Percentiles rank a stretch among this genome's conserved stretches.
Evolutionary conservation across 768 basidiomycete genomes (phyloP).

Genomic region (Gelatoporia subvermispora): DNA sequence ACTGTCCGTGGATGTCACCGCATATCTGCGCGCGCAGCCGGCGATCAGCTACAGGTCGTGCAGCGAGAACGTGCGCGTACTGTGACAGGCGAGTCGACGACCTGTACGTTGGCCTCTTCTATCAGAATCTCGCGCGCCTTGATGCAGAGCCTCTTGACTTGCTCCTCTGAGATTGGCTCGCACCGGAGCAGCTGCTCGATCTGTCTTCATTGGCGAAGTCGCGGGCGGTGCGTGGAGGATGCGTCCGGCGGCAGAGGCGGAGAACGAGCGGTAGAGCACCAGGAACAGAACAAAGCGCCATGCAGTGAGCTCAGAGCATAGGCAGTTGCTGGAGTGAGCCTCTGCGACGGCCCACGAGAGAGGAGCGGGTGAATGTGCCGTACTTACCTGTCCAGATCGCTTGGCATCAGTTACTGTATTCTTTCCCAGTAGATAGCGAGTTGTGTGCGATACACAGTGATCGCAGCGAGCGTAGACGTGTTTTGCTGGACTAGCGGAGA

Average conservation of each 20-base stretch:
- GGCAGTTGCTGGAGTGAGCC: too few relatives aligned
- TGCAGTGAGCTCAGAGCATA: not conserved
- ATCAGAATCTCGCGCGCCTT: conserved; percentile 96
- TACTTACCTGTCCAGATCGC: conserved; percentile 54
- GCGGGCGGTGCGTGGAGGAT: not conserved
- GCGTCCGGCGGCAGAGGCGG: not conserved
- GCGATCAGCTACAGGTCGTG: not conserved
- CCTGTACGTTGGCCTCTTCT: conserved; percentile 96
- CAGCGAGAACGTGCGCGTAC: conserved; percentile 43
- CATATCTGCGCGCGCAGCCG: conserved; percentile 52
- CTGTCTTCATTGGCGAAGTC: conserved; percentile 52
- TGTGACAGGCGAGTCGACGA: conserved; percentile 93
- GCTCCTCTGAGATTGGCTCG: conserved; percentile 92
- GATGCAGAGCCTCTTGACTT: conserved; percentile 91
- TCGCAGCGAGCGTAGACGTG: too few relatives aligned
- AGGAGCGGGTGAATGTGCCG: not conserved
- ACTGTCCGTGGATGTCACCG: conserved; percentile 97
- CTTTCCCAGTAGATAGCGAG: too few relatives aligned
- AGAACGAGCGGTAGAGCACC: conserved; percentile 3
- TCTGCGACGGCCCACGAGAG: not conserved
- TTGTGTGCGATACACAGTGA: too few relatives aligned
- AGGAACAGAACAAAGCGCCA: conserved; percentile 5
- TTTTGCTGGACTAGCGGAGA: too few relatives aligned
- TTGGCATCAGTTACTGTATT: conserved; percentile 36
- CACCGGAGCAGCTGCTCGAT: conserved; percentile 92